Conservation (phyloP, 2,329 filamentous ascomycete species). For the Venturia carpophila region DNA sequence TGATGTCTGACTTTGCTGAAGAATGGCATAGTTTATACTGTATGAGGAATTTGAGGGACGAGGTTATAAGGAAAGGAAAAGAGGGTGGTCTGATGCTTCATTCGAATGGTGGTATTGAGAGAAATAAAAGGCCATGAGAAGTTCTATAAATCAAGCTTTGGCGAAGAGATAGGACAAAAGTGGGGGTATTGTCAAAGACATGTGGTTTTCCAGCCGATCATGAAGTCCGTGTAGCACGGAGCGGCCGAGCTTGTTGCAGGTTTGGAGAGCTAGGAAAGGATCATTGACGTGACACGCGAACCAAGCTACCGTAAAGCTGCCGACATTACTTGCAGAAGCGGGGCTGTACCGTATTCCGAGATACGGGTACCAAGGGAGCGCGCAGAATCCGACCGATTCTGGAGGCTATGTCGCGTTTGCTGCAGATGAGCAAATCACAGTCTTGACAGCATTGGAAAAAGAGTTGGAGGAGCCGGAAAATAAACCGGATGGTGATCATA, state of each 20-base stretch:
- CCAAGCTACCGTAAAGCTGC: neutral
- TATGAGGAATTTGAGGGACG: neutral
- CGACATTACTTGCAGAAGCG: neutral
- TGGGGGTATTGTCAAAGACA: neutral
- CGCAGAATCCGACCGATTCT: neutral
- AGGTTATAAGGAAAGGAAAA: neutral
- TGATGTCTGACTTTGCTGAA: conserved; percentile 1
- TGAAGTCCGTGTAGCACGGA: conserved; percentile 1
- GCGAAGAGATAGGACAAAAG: neutral
- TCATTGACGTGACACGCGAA: neutral
- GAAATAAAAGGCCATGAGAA: neutral
- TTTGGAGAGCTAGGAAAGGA: neutral
- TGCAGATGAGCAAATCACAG: neutral
- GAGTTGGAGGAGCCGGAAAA: neutral
- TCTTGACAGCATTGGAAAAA: neutral
- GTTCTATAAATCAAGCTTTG: neutral
- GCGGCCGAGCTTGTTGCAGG: neutral
- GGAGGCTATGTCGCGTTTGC: neutral
- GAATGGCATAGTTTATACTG: conserved; percentile 1
- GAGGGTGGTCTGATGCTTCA: neutral
- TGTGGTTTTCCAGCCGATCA: neutral
- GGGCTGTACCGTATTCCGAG: neutral
- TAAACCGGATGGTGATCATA: neutral
- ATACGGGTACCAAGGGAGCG: neutral
- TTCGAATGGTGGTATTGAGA: neutral